Evolutionary conservation across 495 filamentous ascomycete genomes (phyloP).

Genomic region (Acidomyces sp.): DNA sequence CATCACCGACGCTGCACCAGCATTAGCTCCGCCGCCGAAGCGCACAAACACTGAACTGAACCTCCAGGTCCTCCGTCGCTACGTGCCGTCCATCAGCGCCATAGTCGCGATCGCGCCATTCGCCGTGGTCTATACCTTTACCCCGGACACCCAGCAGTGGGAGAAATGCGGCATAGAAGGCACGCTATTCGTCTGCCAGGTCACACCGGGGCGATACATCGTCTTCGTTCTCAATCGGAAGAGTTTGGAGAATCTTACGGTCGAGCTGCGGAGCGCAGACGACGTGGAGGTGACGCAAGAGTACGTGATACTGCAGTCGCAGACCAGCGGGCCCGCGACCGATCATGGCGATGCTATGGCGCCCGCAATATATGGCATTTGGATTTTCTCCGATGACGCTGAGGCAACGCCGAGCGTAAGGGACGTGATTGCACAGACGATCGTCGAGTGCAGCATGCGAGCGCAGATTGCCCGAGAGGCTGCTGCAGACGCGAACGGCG

Average conservation of each 20-base stretch:
- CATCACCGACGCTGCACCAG: slow-evolving; percentile 29
- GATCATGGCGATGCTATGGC: slow-evolving; percentile 11
- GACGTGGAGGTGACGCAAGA: slow-evolving; percentile 49
- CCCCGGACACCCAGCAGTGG: slow-evolving; percentile 48
- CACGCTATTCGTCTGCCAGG: slow-evolving; percentile 63
- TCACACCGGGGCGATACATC: slow-evolving; percentile 32
- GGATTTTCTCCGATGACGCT: slow-evolving; percentile 49
- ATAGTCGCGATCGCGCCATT: slow-evolving; percentile 68
- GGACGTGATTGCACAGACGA: slow-evolving; percentile 42
- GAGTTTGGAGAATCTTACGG: slow-evolving; percentile 46
- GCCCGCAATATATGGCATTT: slow-evolving; percentile 43
- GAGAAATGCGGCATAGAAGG: slow-evolving; percentile 68
- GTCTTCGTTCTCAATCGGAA: slow-evolving; percentile 51
- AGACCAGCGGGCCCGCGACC: too few species aligned
- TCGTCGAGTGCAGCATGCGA: slow-evolving; percentile 41
- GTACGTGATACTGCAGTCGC: slow-evolving; percentile 44
- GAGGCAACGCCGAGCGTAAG: slow-evolving; percentile 25
- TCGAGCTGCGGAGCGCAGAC: slow-evolving; percentile 37
- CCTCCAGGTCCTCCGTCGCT: slow-evolving; percentile 60
- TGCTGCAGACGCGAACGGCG: slow-evolving; percentile 26
- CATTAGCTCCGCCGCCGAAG: slow-evolving; percentile 29
- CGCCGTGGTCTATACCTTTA: slow-evolving; percentile 67
- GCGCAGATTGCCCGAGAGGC: slow-evolving; percentile 36
- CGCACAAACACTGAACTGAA: slow-evolving; percentile 73
- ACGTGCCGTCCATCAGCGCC: slow-evolving; percentile 46